Percentiles rank a stretch among this genome's conserved stretches.
Conservation (phyloP, 176 grass and related monocot genomes). For the Eleusine indica region DNA sequence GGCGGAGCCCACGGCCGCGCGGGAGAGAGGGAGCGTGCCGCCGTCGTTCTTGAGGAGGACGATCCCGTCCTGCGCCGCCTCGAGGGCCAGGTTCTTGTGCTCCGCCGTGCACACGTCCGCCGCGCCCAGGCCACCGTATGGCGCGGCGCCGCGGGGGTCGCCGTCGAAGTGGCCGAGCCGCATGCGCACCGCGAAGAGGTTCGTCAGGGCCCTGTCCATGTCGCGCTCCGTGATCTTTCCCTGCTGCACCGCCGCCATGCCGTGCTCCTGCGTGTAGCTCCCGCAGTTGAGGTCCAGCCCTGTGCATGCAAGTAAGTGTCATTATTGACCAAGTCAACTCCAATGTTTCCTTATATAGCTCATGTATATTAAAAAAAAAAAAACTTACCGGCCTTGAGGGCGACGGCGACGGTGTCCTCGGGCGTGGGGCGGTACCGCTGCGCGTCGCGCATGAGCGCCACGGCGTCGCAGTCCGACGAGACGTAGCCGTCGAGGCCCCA, state of each 20-base stretch:
- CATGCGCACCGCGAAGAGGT: conserved; percentile 70
- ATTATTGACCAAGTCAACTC: no score
- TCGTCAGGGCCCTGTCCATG: conserved; percentile 56
- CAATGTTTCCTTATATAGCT: no score
- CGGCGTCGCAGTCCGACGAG: conserved; percentile 75
- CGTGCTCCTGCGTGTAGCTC: conserved; percentile 49
- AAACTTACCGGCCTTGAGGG: conserved; percentile 60
- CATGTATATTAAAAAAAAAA: no score
- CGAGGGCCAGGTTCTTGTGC: conserved; percentile 58
- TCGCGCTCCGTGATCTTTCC: conserved; percentile 57
- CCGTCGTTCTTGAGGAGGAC: conserved; percentile 76
- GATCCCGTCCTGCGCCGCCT: conserved; percentile 71
- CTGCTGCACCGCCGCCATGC: conserved; percentile 46
- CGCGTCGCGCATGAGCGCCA: conserved; percentile 48
- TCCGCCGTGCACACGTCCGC: conserved; percentile 50
- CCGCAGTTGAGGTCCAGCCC: conserved; percentile 83
- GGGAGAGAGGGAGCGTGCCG: conserved; percentile 46
- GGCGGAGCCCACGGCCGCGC: conserved; percentile 10
- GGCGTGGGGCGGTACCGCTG: conserved; percentile 52
- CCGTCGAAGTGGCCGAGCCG: conserved; percentile 78
- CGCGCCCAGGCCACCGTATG: conserved; percentile 51
- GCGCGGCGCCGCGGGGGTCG: conserved; percentile 31
- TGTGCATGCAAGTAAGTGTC: conserved; percentile 27
- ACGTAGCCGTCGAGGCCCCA: conserved; percentile 73
- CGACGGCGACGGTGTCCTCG: conserved; percentile 66